Evolutionary conservation across 176 grass and related monocot genomes (phyloP).

Genomic region (Oryza australiensis): DNA sequence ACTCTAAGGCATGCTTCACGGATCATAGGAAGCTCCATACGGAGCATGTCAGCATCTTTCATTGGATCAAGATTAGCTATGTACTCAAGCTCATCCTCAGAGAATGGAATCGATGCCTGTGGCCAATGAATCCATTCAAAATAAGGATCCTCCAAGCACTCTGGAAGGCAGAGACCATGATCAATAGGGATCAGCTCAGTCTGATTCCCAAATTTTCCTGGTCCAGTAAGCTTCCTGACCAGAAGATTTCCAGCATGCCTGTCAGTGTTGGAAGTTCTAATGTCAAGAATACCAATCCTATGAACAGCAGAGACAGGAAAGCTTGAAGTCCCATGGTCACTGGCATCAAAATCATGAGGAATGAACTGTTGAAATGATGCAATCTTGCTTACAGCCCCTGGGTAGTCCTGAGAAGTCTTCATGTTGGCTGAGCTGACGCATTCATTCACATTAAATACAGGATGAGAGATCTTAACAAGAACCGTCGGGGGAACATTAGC

Average conservation of each 20-base stretch:
- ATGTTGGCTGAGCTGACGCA: conserved; percentile 21
- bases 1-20: conserved; percentile 82
- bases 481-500: conserved; percentile 70
- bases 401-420: conserved; percentile 31
- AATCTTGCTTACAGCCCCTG: conserved; percentile 64
- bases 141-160: conserved; percentile 94
- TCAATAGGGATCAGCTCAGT: conserved; percentile 76
- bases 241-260: conserved; percentile 77
- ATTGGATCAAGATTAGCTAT: conserved; percentile 74
- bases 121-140: conserved; percentile 99
- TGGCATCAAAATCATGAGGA: conserved; percentile 86
- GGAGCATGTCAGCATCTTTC: conserved; percentile 81
- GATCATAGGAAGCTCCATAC: conserved; percentile 83
- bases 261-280: conserved; percentile 80
- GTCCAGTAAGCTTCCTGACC: conserved; percentile 56
- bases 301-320: conserved; percentile 73
- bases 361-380: conserved; percentile 74
- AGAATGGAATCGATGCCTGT: conserved; percentile 78
- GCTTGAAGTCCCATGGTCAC: conserved; percentile 75
- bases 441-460: conserved; percentile 68
- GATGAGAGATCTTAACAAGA: conserved; percentile 75
- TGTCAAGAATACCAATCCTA: conserved; percentile 84
- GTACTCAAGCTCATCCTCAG: conserved; percentile 78
- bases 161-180: conserved; percentile 85
- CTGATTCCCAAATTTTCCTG: conserved; percentile 49